These are phyloP conservation scores for Aspergillus biplanus DNA, from an alignment of 495 filamentous ascomycete genomes.

Conservation along the genomic window DNA sequence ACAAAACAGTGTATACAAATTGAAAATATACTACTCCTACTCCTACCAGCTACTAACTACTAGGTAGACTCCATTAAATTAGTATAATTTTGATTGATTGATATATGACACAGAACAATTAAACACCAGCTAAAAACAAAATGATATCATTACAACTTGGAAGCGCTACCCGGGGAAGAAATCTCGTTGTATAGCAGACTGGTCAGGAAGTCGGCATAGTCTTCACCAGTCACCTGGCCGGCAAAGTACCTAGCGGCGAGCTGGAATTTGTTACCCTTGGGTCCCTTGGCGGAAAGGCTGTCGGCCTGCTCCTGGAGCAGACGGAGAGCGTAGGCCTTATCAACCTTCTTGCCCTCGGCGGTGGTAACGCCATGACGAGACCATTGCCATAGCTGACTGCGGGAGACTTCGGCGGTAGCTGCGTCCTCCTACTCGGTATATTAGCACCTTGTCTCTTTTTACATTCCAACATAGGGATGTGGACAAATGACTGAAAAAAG, in stretches of 20 bases:
- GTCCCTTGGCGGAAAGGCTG: slow-evolving; percentile 70
- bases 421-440: slow-evolving; percentile 74
- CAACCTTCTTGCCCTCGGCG: slow-evolving; percentile 87
- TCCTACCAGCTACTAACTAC: too few relatives aligned
- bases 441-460: slow-evolving; percentile 15
- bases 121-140: not conserved
- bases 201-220: slow-evolving; percentile 97
- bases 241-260: slow-evolving; percentile 92
- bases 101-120: not conserved
- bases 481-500: too few relatives aligned
- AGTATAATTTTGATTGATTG: too few relatives aligned
- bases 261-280: slow-evolving; percentile 89
- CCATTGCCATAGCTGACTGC: slow-evolving; percentile 97
- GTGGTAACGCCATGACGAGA: slow-evolving; percentile 81
- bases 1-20: too few relatives aligned
- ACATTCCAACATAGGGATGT: too few relatives aligned
- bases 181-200: slow-evolving; percentile 96
- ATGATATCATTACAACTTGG: slow-evolving; percentile 69
- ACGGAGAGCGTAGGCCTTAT: slow-evolving; percentile 86
- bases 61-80: too few relatives aligned
- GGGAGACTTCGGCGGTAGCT: slow-evolving; percentile 92
- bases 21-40: too few relatives aligned
- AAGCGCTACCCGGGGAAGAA: slow-evolving; percentile 77
- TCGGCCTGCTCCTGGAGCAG: slow-evolving; percentile 87
- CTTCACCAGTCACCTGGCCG: slow-evolving; percentile 91